phyloP scores from a whole-genome alignment of 2,329 filamentous ascomycete species.

The Phialocephala subalpina region DNA sequence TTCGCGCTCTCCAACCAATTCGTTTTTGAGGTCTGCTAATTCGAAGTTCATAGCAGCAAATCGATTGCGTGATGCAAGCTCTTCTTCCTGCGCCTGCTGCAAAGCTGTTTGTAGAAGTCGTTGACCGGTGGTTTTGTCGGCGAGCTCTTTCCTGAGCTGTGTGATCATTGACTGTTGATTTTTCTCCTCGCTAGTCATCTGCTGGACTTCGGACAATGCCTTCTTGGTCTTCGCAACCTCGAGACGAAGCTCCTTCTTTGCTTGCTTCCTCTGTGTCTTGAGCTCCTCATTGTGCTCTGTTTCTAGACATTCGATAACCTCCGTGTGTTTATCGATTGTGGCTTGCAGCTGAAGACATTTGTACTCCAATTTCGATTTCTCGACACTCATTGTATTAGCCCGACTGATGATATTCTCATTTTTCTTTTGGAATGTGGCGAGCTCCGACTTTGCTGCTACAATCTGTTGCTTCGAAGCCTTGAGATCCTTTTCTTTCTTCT shows the following conservation, averaged over 20 bases:
- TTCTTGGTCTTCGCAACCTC: slow-evolving; percentile 5
- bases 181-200: not conserved
- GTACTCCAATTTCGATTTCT: not conserved
- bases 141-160: not conserved
- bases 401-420: not conserved
- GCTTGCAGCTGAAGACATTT: not conserved
- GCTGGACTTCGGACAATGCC: not conserved
- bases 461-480: slow-evolving; percentile 13
- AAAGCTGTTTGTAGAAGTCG: not conserved
- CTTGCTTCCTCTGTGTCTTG: not conserved
- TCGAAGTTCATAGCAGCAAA: not conserved
- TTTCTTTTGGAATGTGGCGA: not conserved
- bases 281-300: not conserved
- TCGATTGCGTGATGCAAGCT: not conserved
- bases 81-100: not conserved
- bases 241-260: not conserved
- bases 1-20: not conserved
- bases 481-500: slow-evolving; percentile 15
- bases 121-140: not conserved
- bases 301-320: not conserved
- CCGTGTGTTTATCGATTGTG: not conserved
- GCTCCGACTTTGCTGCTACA: not conserved
- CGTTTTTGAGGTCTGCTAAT: not conserved
- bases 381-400: not conserved
- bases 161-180: not conserved